Percentiles rank a stretch among this genome's conserved stretches.
Evolutionary conservation across 1,284 basidiomycete genomes (phyloP).

Genomic region (Moesziomyces globuligerus): DNA sequence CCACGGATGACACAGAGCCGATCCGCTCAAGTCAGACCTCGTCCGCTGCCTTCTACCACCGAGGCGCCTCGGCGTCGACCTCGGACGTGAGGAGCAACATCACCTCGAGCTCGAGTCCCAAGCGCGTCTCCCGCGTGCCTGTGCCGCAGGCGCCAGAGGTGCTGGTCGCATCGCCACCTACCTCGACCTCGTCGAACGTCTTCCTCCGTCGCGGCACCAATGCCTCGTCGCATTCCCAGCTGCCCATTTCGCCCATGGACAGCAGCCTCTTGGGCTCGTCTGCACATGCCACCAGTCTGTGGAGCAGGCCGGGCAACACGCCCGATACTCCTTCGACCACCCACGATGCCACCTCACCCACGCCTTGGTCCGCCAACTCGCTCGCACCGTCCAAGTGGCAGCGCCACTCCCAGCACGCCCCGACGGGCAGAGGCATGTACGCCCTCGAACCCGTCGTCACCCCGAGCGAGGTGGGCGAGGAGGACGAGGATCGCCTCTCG

Average conservation of each 20-base stretch:
- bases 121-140: constrained; percentile 28
- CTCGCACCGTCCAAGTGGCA: constrained; percentile 23
- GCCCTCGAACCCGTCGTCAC: constrained; percentile 24
- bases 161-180: constrained; percentile 14
- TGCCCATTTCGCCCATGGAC: constrained; percentile 41
- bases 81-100: neutral
- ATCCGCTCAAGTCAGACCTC: constrained; percentile 25
- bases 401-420: constrained; percentile 1
- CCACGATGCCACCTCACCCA: constrained; percentile 28
- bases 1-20: constrained; percentile 13
- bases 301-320: constrained; percentile 34
- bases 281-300: constrained; percentile 36
- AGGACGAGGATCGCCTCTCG: constrained; percentile 6
- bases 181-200: constrained; percentile 5
- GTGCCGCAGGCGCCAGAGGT: constrained; percentile 26
- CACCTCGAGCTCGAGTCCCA: neutral
- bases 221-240: constrained; percentile 13
- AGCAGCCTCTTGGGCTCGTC: constrained; percentile 51
- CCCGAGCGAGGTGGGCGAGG: constrained; percentile 15
- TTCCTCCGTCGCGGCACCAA: constrained; percentile 18
- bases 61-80: constrained; percentile 1
- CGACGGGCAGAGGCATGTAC: constrained; percentile 7
- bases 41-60: constrained; percentile 28
- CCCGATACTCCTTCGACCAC: constrained; percentile 44
- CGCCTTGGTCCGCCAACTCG: constrained; percentile 30